These are phyloP conservation scores for Hibiscus mutabilis DNA, from an alignment of 345 rosid genomes.

Conservation along the genomic window DNA sequence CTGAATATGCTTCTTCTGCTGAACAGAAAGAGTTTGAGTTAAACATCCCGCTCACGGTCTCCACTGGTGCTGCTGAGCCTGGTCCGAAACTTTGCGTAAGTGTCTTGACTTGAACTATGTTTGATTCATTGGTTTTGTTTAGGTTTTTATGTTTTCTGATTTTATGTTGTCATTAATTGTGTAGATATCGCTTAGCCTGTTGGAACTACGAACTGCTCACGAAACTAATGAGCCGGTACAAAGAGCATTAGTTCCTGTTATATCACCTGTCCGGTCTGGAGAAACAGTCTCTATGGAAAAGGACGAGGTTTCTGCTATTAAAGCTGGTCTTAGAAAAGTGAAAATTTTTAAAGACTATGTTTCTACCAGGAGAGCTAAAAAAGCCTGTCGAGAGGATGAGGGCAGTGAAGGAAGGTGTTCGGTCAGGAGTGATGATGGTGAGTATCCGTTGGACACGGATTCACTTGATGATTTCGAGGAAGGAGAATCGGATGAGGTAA, in stretches of 20 bases:
- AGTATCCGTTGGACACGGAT: slow-evolving; percentile 80
- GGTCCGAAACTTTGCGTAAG: slow-evolving; percentile 57
- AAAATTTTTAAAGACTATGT: slow-evolving; percentile 72
- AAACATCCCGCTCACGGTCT: slow-evolving; percentile 38
- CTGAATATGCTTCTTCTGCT: slow-evolving; percentile 50
- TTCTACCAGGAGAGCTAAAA: slow-evolving; percentile 54
- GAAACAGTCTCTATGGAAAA: slow-evolving; percentile 47
- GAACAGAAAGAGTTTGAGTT: slow-evolving; percentile 48
- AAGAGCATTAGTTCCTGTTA: slow-evolving; percentile 47
- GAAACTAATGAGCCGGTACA: slow-evolving; percentile 44
- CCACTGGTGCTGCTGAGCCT: slow-evolving; percentile 32
- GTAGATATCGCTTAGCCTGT: slow-evolving; percentile 65
- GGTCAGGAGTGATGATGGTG: slow-evolving; percentile 64
- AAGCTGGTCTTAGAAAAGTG: slow-evolving; percentile 83
- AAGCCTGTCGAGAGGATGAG: slow-evolving; percentile 62
- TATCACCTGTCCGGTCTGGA: slow-evolving; percentile 42
- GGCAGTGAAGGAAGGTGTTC: slow-evolving; percentile 65
- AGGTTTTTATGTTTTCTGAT: slow-evolving; percentile 1
- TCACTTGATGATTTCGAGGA: slow-evolving; percentile 73
- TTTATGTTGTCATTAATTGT: slow-evolving; percentile 7
- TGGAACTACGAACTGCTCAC: slow-evolving; percentile 67
- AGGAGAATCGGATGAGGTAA: slow-evolving; percentile 74
- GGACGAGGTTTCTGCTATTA: slow-evolving; percentile 69
- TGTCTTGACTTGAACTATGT: background rate
- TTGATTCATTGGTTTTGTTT: background rate